These are phyloP conservation scores for Astrephomene gubernaculifera DNA, from an alignment of 139 green algal genomes.

Conservation along the genomic window DNA sequence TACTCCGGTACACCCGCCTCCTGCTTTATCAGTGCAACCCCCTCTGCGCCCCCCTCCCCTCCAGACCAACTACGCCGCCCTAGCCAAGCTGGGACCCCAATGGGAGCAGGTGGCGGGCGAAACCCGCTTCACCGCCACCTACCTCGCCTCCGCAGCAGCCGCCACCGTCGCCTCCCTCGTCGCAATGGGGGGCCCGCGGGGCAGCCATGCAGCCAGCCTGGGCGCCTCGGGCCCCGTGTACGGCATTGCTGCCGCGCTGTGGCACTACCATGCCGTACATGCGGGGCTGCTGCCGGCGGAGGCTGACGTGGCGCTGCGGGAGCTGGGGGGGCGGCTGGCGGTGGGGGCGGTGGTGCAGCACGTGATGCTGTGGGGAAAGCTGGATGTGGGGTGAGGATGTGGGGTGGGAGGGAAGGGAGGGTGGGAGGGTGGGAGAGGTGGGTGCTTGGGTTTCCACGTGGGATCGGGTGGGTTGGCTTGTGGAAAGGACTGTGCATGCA, in stretches of 20 bases:
- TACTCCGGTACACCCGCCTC: not conserved
- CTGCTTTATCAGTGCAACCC: not conserved
- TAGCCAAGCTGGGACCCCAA: slow-evolving; percentile 15
- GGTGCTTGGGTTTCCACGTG: not conserved
- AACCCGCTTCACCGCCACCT: slow-evolving; percentile 3
- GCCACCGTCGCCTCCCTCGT: slow-evolving; percentile 8
- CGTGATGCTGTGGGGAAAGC: slow-evolving; percentile 16
- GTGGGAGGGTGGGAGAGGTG: not conserved
- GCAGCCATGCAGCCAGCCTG: too few relatives aligned
- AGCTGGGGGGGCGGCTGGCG: not conserved
- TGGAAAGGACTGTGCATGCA: not conserved
- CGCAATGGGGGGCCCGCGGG: slow-evolving; percentile 39
- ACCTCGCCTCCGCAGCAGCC: slow-evolving; percentile 4
- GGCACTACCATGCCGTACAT: slow-evolving; percentile 14
- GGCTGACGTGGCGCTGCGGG: not conserved
- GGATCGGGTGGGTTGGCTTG: not conserved
- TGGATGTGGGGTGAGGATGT: slow-evolving; percentile 24
- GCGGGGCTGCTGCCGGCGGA: slow-evolving; percentile 4
- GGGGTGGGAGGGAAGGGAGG: not conserved
- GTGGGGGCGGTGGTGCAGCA: not conserved
- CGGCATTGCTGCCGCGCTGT: slow-evolving; percentile 10
- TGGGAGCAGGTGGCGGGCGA: slow-evolving; percentile 18
- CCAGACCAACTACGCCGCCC: slow-evolving; percentile 24
- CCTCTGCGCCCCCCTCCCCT: not conserved
- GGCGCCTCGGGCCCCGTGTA: slow-evolving; percentile 17